Conservation (phyloP, 2,329 filamentous ascomycete species). For the Colletotrichum cuscutae region DNA sequence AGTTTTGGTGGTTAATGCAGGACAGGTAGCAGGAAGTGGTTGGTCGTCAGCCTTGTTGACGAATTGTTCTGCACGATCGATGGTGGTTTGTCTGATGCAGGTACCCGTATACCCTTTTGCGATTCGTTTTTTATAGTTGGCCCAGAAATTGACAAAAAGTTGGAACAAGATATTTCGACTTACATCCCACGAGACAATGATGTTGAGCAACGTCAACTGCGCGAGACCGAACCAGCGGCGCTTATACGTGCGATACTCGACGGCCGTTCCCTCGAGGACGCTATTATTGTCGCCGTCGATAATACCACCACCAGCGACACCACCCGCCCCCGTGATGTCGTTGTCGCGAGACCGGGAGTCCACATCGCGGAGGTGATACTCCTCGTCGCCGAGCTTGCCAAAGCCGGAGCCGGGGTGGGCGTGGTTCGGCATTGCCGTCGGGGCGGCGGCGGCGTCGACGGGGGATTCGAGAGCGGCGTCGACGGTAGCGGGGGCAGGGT, state of each 20-base stretch:
- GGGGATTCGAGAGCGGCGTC: not conserved
- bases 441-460: not conserved
- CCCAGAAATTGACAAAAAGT: not conserved
- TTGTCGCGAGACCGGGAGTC: conserved; percentile 7
- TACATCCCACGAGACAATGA: conserved; percentile 96
- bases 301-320: conserved; percentile 36
- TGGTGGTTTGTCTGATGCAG: not conserved
- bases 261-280: conserved; percentile 41
- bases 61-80: not conserved
- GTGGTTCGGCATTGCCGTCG: conserved; percentile 14
- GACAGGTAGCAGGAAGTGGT: not conserved
- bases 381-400: conserved; percentile 38
- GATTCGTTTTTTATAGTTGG: not conserved
- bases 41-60: conserved; percentile 10
- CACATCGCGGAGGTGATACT: conserved; percentile 26
- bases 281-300: conserved; percentile 38
- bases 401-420: conserved; percentile 21
- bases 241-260: conserved; percentile 72
- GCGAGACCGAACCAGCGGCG: conserved; percentile 88
- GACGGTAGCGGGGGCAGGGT: not conserved
- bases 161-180: conserved; percentile 51
- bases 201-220: conserved; percentile 88
- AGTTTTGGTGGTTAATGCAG: not conserved
- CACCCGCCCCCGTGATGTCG: not conserved
- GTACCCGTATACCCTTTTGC: not conserved